Conservation (phyloP, 768 basidiomycete species). For the Lyophyllum semitale region DNA sequence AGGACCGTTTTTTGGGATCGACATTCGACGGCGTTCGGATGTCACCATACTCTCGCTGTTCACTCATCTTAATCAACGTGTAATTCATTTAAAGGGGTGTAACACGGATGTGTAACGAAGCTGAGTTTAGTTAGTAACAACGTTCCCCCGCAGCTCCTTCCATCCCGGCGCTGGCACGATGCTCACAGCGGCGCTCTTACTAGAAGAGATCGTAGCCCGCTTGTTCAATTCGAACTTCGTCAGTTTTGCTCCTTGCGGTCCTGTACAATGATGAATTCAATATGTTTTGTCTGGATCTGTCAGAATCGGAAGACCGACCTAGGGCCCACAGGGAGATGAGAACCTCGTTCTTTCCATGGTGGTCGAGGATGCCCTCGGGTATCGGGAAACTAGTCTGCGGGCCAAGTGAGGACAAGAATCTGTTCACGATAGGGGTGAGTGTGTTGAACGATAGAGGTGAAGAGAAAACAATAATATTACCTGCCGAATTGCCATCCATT, state of each 20-base stretch:
- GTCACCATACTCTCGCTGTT: background rate
- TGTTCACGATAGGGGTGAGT: background rate
- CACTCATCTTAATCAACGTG: too few species aligned
- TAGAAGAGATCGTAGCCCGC: conserved; percentile 26
- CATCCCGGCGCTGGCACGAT: conserved; percentile 34
- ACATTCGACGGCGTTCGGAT: background rate
- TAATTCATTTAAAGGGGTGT: background rate
- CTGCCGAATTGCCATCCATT: conserved; percentile 80
- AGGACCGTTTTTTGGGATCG: background rate
- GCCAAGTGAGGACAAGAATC: conserved; percentile 41
- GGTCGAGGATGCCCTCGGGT: conserved; percentile 38
- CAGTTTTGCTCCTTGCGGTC: conserved; percentile 28
- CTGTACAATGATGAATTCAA: conserved; percentile 12
- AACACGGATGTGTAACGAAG: background rate
- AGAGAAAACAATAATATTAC: conserved; percentile 25
- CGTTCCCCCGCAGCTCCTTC: conserved; percentile 25
- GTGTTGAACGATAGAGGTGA: background rate
- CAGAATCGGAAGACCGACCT: conserved; percentile 17
- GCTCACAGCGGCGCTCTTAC: conserved; percentile 27
- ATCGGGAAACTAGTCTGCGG: conserved; percentile 47
- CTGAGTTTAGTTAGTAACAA: conserved; percentile 2
- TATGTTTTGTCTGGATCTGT: background rate
- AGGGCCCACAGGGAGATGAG: conserved; percentile 37
- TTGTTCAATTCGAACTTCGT: conserved; percentile 30
- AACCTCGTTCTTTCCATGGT: conserved; percentile 35